Base-by-base conservation (phyloP, 2,329 filamentous ascomycete genomes). In the Ascochyta koolunga region DNA sequence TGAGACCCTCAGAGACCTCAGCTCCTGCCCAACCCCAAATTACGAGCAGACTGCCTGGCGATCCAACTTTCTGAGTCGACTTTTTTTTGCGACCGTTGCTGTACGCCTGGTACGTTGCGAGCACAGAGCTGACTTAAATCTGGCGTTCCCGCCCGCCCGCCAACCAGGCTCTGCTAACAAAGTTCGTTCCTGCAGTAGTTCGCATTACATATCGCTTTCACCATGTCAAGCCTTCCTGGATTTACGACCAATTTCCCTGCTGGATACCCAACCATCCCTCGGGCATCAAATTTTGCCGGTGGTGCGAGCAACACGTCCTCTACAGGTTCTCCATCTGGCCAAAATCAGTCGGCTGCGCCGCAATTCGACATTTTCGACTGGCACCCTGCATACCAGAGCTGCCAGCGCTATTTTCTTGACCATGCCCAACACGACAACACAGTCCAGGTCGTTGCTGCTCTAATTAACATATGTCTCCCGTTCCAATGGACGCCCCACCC, bases 341-440 rank as follows among this genome's bases (percentile, higher is more conserved):
- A 59, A 40, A 64, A 58, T 36, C 37, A 61, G 16, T 48, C 65
- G 16, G 54, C 62, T 24, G 51, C 64, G 35, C 68, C 70, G 5
- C 78, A 80, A 58, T 86, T 93, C 76, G 89, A 93, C 74, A 89
- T 97, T 60, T 89, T 97, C 72, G 89, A 92, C 56, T 98, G 95
- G 95, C 90, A 96, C 73, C 90, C 91, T 9, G 89, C 89, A 55
- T 96, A 96, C 74, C 89, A 95, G 76, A 92, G 87, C 61, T 99
- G 95, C 76, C 87, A 93, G 63, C 86, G 86, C 52, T 97, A 93
- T 78, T 99, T 98, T 71, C 80, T 98, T 68, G 91, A 97, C 67
- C 87, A 93, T 69, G 91, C 92, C 6, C 93, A 98, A 73, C 88
- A 96, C 74, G 89, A 87, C 60, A 84, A 82, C 16, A 85, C 88